Base-by-base conservation (phyloP, 1,284 basidiomycete genomes). In the Cryptococcus sp. region DNA sequence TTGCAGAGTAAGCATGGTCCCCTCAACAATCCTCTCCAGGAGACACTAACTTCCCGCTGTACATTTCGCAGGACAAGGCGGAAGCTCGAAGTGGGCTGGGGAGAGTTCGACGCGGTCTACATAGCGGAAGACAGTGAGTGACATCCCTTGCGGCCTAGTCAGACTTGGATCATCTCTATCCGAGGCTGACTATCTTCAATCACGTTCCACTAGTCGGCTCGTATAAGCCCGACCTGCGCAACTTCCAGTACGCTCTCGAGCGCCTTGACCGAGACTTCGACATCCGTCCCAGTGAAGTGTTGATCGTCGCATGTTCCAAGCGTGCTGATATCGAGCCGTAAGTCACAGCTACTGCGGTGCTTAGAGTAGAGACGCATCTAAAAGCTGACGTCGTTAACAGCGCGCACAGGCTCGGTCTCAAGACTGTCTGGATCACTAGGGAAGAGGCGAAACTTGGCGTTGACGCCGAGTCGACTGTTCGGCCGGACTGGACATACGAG, bases 391-490 rank as follows among this genome's bases (percentile, higher is more conserved):
- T 7, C 17, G 10, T 22, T n/a, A 5, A 40, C 49, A 72, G 71
- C 15, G 71, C 64, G 0, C 66, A 68, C 57, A 65, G 62, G 46
- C 60, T 66, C 30, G 69, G 67, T 11, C 47, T 74, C 35, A 69
- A 70, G 49, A 60, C 63, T n/a, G 66, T 59, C 2, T 72, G 72
- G 71, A 74, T 74, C 50, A 61, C 64, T 40, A 64, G 72, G 20
- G 47, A 62, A 6, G 43, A 53, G 15, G 67, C 67, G 10, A 55
- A 67, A 43, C 56, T 66, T 48, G 65, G 65, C 30, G 61, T 65
- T 3, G 43, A 50, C n/a, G 60, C 55, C 5, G 51, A 42, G 5
- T 58, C 63, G 23, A 52, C 47, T 49, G 50, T 52, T 7, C 55
- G 52, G 50, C 56, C 66, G 5, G 65, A 68, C 39, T 70, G 43